Evolutionary conservation across 1,284 basidiomycete species (phyloP).

Genomic region (Puccinia polysora): DNA sequence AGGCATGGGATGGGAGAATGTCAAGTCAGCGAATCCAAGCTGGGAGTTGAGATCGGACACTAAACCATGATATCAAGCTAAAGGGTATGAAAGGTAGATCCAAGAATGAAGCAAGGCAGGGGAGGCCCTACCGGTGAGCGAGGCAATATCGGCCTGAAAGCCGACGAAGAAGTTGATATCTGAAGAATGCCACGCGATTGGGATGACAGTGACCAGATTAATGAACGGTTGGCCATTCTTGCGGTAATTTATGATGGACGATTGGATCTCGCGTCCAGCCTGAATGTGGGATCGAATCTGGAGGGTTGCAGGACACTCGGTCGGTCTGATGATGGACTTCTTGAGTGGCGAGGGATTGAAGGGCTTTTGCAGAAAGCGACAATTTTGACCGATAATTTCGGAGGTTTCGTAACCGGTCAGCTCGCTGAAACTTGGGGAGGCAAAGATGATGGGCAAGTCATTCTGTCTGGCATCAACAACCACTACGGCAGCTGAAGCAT

Average conservation of each 20-base stretch:
- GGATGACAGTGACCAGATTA: constrained; percentile 54
- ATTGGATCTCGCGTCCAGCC: constrained; percentile 79
- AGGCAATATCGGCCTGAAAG: constrained; percentile 25
- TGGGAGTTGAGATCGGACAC: neutral
- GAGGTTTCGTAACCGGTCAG: constrained; percentile 76
- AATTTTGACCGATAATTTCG: constrained; percentile 50
- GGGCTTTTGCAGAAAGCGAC: constrained; percentile 44
- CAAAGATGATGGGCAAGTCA: constrained; percentile 82
- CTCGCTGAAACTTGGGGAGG: constrained; percentile 70
- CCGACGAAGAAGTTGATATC: constrained; percentile 23
- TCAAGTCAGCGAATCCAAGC: no score
- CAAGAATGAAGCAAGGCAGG: neutral
- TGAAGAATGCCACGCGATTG: constrained; percentile 1
- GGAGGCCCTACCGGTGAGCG: constrained; percentile 14
- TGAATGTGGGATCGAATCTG: constrained; percentile 65
- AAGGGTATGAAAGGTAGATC: neutral
- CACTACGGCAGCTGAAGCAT: constrained; percentile 81
- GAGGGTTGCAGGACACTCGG: constrained; percentile 65
- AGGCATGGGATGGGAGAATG: no score
- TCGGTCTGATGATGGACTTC: constrained; percentile 66
- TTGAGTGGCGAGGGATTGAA: constrained; percentile 51
- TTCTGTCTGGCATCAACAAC: constrained; percentile 75
- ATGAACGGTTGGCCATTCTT: constrained; percentile 76
- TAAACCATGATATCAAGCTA: neutral
- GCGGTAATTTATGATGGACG: constrained; percentile 77